Conservation (phyloP, 1,139 yeast species). For the Geotrichum citri-aurantii region DNA sequence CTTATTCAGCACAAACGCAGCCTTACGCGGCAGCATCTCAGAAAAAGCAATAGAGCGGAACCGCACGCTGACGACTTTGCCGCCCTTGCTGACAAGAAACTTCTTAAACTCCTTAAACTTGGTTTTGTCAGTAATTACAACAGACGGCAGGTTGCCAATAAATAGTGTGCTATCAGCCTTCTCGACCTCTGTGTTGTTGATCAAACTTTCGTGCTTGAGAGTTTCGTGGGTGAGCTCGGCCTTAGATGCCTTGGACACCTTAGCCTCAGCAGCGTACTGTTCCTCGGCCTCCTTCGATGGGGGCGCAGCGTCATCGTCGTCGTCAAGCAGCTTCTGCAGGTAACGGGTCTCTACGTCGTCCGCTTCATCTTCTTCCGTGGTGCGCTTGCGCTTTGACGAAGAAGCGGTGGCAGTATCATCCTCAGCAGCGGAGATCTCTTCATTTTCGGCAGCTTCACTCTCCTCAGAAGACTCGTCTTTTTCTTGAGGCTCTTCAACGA, state of each 20-base stretch:
- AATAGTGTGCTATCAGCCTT: slow-evolving; percentile 87
- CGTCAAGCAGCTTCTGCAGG: slow-evolving; percentile 18
- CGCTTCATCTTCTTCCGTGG: slow-evolving; percentile 5
- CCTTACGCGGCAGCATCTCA: slow-evolving; percentile 84
- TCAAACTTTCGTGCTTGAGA: slow-evolving; percentile 7
- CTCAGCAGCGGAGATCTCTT: slow-evolving; percentile 13
- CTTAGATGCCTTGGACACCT: not conserved
- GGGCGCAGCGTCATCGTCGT: slow-evolving; percentile 15
- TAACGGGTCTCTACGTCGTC: slow-evolving; percentile 14
- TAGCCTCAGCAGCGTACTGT: slow-evolving; percentile 22
- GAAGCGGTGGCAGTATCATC: not conserved
- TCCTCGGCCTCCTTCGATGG: slow-evolving; percentile 25
- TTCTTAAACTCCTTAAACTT: slow-evolving; percentile 59
- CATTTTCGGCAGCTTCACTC: slow-evolving; percentile 21
- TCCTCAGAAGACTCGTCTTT: slow-evolving; percentile 4
- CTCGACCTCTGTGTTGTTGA: slow-evolving; percentile 48
- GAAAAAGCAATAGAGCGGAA: slow-evolving; percentile 90
- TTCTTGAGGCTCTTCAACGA: slow-evolving; percentile 27
- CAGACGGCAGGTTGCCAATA: slow-evolving; percentile 74
- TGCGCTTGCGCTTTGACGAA: slow-evolving; percentile 6
- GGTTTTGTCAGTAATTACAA: slow-evolving; percentile 51
- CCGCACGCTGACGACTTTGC: slow-evolving; percentile 64
- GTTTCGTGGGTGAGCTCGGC: slow-evolving; percentile 5
- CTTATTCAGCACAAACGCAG: slow-evolving; percentile 78
- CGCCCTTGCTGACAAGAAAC: slow-evolving; percentile 47